Percentiles rank a stretch among this genome's conserved stretches.
These are phyloP conservation scores for Suillus fuscotomentosus DNA, from an alignment of 768 basidiomycete genomes.

Conservation along the genomic window DNA sequence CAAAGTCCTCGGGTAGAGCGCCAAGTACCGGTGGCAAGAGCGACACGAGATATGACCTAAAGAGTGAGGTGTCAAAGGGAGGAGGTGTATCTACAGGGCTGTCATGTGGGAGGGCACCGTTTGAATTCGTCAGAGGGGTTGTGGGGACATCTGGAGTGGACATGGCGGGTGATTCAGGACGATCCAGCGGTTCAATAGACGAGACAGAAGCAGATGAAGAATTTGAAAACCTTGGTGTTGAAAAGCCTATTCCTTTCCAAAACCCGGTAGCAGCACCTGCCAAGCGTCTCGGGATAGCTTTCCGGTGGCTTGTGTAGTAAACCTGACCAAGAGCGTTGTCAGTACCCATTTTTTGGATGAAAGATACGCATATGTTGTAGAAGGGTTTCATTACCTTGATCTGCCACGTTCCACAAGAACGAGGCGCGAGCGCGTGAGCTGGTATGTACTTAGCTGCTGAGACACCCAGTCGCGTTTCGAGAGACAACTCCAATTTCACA, in stretches of 20 bases:
- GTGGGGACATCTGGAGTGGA: slow-evolving; percentile 16
- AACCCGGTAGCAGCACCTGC: slow-evolving; percentile 19
- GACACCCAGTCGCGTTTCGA: not conserved
- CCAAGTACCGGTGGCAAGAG: slow-evolving; percentile 83
- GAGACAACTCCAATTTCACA: not conserved
- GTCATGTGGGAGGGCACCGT: slow-evolving; percentile 25
- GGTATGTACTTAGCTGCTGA: slow-evolving; percentile 3
- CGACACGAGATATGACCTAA: slow-evolving; percentile 67
- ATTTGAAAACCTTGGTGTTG: slow-evolving; percentile 15
- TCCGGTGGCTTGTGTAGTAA: slow-evolving; percentile 29
- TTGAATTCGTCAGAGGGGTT: slow-evolving; percentile 29
- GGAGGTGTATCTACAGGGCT: slow-evolving; percentile 38
- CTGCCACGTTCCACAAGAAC: slow-evolving; percentile 14
- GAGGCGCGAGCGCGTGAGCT: slow-evolving; percentile 19
- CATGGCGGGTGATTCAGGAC: slow-evolving; percentile 11
- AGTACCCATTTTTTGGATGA: slow-evolving; percentile 5
- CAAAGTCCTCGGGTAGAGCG: slow-evolving; percentile 62
- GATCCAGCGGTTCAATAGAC: slow-evolving; percentile 1
- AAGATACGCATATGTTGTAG: not conserved
- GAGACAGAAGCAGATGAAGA: slow-evolving; percentile 10
- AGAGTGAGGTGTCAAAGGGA: slow-evolving; percentile 65
- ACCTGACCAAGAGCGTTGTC: slow-evolving; percentile 26
- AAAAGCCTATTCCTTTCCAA: slow-evolving; percentile 23
- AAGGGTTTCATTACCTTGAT: slow-evolving; percentile 7
- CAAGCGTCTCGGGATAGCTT: slow-evolving; percentile 21